Conservation (phyloP, 2,329 filamentous ascomycete species). For the Trichoderma hamatum region DNA sequence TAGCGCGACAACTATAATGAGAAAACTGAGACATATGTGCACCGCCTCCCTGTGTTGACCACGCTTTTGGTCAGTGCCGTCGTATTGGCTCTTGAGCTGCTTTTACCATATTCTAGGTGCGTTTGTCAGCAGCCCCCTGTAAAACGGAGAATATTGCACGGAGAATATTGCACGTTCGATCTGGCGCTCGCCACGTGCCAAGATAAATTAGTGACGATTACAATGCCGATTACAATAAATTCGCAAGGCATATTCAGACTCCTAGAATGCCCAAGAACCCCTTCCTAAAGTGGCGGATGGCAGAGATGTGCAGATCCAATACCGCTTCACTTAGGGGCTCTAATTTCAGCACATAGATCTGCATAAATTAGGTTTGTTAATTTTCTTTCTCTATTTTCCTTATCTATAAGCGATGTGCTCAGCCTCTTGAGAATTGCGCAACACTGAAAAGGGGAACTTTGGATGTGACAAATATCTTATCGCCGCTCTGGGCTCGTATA, state of each 20-base stretch:
- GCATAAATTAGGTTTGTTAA: neutral
- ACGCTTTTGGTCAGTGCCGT: neutral
- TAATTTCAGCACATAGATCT: slow-evolving; percentile 12
- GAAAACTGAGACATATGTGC: neutral
- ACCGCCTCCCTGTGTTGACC: slow-evolving; percentile 4
- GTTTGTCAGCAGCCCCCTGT: neutral
- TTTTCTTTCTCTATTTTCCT: neutral
- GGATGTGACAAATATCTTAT: neutral
- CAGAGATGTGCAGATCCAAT: neutral
- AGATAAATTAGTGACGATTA: neutral
- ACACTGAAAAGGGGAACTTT: neutral
- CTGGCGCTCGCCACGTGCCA: neutral
- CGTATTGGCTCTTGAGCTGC: too few species aligned
- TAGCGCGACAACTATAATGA: neutral
- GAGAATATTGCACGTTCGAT: slow-evolving; percentile 3
- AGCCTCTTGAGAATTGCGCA: slow-evolving; percentile 13
- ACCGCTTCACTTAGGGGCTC: neutral
- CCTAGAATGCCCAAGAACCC: neutral
- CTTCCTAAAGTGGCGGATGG: neutral
- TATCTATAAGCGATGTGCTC: slow-evolving; percentile 4
- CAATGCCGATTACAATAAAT: neutral
- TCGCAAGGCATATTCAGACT: neutral
- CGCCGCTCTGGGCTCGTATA: neutral
- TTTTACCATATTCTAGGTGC: neutral
- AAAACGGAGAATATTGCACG: neutral